Base-by-base conservation (phyloP, 257 asterid genomes). In the Solanum microdontum region DNA sequence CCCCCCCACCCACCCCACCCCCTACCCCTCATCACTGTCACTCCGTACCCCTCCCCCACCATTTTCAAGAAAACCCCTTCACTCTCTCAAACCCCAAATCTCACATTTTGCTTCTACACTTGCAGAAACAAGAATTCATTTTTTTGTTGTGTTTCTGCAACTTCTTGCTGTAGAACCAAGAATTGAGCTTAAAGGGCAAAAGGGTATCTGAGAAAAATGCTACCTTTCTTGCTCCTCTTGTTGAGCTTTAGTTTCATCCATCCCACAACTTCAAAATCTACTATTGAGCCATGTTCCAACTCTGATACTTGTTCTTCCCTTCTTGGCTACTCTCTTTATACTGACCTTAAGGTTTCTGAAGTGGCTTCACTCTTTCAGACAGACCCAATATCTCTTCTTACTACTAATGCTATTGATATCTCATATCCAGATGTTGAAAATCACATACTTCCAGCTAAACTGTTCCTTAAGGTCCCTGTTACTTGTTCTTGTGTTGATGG, bases 201-300 rank as follows among this genome's bases (percentile, higher is more conserved):
- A 76, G 83, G 60, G 60, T 77, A 14, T 40, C 84, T 40, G n/a
- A 11, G 36, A 30, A 79, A 36, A 48, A 77, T 87, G 89, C 34
- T 51, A 51, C 86, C 68, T 43, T 82, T 39, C 55, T 74, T 90
- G 72, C 83, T 87, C 37, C 39, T 88, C 34, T 23, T 92, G 77
- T 34, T 86, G 34, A 80, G 85, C 43, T 28, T 11, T 21, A 80
- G 40, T 17, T 90, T 72, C n/a, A 58, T 88, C 85, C 86, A 91
- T 79, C 94, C 80, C 86, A 87, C 92, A 82, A 43, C 91, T 82
- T 69, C 98, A 23, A 97, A 97, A 86, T 95, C 98, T 28, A 97
- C 99, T 37, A 97, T 97, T 32, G 99, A 97, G 77, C 99, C 99
- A 8, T 97, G 99, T 92, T 93, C 98, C 14, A 92, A 91, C 94